phyloP scores from a whole-genome alignment of 306 rosid species.

The Dryas drummondii region DNA sequence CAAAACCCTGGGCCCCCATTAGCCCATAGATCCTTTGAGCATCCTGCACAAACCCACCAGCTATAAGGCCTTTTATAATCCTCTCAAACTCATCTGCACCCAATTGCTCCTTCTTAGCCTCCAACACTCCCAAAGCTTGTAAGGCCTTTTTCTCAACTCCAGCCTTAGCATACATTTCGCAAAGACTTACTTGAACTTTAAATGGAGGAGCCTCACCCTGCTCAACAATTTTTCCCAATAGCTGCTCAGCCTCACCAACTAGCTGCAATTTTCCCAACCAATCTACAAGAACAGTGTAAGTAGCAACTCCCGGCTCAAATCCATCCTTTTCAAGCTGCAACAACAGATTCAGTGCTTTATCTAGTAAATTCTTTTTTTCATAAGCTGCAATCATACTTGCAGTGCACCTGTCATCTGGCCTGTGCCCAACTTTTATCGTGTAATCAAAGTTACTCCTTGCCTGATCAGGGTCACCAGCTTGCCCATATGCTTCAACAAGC shows the following conservation, averaged over 20 bases:
- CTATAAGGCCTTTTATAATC: slow-evolving; percentile 48
- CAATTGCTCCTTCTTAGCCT: slow-evolving; percentile 68
- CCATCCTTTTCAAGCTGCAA: slow-evolving; percentile 68
- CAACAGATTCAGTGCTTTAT: slow-evolving; percentile 68
- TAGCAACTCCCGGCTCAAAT: slow-evolving; percentile 75
- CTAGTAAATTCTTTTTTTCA: slow-evolving; percentile 57
- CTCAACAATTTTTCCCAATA: slow-evolving; percentile 60
- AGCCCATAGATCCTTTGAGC: slow-evolving; percentile 49
- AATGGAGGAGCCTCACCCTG: slow-evolving; percentile 77
- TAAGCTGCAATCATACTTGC: slow-evolving; percentile 82
- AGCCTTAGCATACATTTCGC: slow-evolving; percentile 73
- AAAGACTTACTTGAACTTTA: slow-evolving; percentile 70
- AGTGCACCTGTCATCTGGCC: slow-evolving; percentile 75
- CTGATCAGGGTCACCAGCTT: slow-evolving; percentile 43
- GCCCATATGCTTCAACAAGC: slow-evolving; percentile 60
- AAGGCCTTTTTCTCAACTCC: slow-evolving; percentile 78
- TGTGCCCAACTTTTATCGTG: slow-evolving; percentile 56
- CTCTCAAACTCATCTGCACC: slow-evolving; percentile 52
- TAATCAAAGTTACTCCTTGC: slow-evolving; percentile 68
- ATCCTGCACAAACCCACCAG: slow-evolving; percentile 64
- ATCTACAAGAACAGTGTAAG: slow-evolving; percentile 78
- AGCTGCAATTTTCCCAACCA: slow-evolving; percentile 82
- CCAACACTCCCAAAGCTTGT: slow-evolving; percentile 67
- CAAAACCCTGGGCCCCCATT: slow-evolving; percentile 72
- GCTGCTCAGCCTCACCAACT: slow-evolving; percentile 75